A percentile compares a stretch with the other conserved stretches of the same genome.
Evolutionary conservation across 495 filamentous ascomycete genomes (phyloP).

Genomic region (Xylaria grammica): DNA sequence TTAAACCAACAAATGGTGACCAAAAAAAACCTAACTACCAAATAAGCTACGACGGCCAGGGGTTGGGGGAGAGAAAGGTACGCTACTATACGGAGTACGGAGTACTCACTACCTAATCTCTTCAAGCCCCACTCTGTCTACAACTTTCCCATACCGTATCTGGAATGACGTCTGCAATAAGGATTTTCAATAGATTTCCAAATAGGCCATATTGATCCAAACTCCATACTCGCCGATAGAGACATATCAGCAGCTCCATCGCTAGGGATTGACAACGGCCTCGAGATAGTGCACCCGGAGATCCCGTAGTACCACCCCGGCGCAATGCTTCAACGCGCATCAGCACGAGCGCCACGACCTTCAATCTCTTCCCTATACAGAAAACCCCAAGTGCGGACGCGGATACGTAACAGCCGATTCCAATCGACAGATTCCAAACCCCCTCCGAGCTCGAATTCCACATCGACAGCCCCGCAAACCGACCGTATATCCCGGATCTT

Average conservation of each 20-base stretch:
- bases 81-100: too few species aligned
- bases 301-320: slow-evolving; percentile 12
- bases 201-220: background rate
- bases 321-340: slow-evolving; percentile 18
- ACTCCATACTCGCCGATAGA: background rate
- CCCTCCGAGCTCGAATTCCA: background rate
- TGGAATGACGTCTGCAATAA: background rate
- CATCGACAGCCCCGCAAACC: slow-evolving; percentile 20
- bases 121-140: background rate
- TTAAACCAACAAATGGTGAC: too few species aligned
- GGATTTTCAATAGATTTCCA: background rate
- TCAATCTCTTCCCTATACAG: slow-evolving; percentile 8
- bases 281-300: background rate
- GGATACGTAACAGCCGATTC: slow-evolving; percentile 24
- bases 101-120: too few species aligned
- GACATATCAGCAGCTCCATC: background rate
- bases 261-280: background rate
- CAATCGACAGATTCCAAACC: slow-evolving; percentile 23
- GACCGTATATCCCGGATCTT: slow-evolving; percentile 34
- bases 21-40: too few species aligned
- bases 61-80: background rate
- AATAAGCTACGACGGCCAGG: background rate
- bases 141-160: background rate
- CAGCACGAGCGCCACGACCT: background rate
- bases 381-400: background rate